Evolutionary conservation across 441 rosid species (phyloP).

Genomic region (Erysimum cheiri): DNA sequence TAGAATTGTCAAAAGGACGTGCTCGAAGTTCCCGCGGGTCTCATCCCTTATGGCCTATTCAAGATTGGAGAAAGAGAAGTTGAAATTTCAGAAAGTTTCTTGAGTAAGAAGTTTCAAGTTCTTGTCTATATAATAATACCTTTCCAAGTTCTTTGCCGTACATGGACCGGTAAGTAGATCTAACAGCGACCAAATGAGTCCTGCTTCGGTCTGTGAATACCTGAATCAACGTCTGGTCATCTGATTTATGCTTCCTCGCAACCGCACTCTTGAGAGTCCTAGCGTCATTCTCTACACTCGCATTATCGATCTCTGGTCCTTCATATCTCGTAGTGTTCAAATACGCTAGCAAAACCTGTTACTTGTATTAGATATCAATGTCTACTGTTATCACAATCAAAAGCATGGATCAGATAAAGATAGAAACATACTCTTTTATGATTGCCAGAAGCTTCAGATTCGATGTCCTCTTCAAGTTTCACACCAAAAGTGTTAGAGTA

Average conservation of each 20-base stretch:
- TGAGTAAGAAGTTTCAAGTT: slow-evolving; percentile 9
- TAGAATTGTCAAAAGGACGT: slow-evolving; percentile 62
- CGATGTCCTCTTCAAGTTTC: slow-evolving; percentile 62
- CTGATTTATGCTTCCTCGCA: slow-evolving; percentile 54
- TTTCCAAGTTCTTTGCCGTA: slow-evolving; percentile 58
- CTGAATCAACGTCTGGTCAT: slow-evolving; percentile 57
- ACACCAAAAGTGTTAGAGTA: slow-evolving; percentile 52
- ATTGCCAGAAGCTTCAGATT: slow-evolving; percentile 59
- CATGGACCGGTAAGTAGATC: slow-evolving; percentile 51
- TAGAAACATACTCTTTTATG: slow-evolving; percentile 56
- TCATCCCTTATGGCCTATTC: slow-evolving; percentile 68
- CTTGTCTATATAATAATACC: slow-evolving; percentile 45
- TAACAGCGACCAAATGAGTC: slow-evolving; percentile 68
- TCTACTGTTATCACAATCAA: neutral
- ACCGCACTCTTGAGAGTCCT: slow-evolving; percentile 55
- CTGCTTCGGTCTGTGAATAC: slow-evolving; percentile 75
- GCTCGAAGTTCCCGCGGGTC: slow-evolving; percentile 61
- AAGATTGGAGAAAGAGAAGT: slow-evolving; percentile 16
- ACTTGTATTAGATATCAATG: neutral
- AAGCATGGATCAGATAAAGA: neutral
- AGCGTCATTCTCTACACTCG: slow-evolving; percentile 62
- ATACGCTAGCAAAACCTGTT: slow-evolving; percentile 68
- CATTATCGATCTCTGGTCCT: slow-evolving; percentile 71
- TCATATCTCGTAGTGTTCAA: slow-evolving; percentile 68
- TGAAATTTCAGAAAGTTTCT: neutral